Evolutionary conservation across 202 grass and related monocot species (phyloP).

Genomic region (Digitaria exilis): DNA sequence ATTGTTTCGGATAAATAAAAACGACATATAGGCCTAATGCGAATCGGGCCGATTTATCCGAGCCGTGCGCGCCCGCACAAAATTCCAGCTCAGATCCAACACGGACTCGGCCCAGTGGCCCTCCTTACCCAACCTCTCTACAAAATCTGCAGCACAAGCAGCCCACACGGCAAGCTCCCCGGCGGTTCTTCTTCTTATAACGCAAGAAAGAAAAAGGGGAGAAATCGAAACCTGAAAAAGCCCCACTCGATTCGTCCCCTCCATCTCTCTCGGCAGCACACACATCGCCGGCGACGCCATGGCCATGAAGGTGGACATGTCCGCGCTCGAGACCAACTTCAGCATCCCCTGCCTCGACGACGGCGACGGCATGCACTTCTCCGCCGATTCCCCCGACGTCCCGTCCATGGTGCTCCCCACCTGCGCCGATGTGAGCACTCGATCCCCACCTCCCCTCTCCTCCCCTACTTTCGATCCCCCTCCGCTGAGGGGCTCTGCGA

Average conservation of each 20-base stretch:
- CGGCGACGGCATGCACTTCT: neutral
- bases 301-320: slow-evolving; percentile 47
- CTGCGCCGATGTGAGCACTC: slow-evolving; percentile 49
- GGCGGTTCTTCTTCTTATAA: slow-evolving; percentile 37
- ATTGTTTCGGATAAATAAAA: too few species aligned
- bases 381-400: neutral
- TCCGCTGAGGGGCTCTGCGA: neutral
- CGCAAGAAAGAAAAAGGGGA: slow-evolving; percentile 42
- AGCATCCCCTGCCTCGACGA: neutral
- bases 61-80: neutral
- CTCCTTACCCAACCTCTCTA: neutral
- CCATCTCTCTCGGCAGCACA: neutral
- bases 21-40: neutral
- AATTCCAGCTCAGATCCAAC: neutral
- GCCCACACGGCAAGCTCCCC: neutral
- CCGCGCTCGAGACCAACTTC: slow-evolving; percentile 54
- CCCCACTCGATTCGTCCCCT: slow-evolving; percentile 32
- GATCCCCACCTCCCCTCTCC: neutral
- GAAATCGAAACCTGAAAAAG: neutral
- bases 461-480: neutral
- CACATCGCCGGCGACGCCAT: slow-evolving; percentile 24
- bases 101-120: slow-evolving; percentile 1
- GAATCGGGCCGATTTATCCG: neutral
- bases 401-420: slow-evolving; percentile 49
- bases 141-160: neutral